These are phyloP conservation scores for Solanum gracilifrons DNA, from an alignment of 257 asterid genomes.

Conservation along the genomic window DNA sequence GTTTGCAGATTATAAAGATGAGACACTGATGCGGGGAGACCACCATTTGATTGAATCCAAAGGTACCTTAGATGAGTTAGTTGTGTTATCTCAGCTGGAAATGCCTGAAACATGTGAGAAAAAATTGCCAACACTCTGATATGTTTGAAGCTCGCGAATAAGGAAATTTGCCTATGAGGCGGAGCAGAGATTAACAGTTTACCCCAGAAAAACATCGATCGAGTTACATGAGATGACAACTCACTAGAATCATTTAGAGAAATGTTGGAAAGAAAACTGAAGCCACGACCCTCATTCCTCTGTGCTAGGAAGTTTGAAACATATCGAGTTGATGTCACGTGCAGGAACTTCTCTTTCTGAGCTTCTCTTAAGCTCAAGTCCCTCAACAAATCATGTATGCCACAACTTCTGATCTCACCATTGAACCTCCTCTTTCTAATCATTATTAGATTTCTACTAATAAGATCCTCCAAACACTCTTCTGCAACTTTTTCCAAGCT, in stretches of 20 bases:
- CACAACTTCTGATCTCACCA: background rate
- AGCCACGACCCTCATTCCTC: background rate
- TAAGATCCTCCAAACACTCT: constrained; percentile 2
- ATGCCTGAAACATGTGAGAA: constrained; percentile 1
- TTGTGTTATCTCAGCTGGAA: constrained; percentile 9
- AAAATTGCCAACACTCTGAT: constrained; percentile 18
- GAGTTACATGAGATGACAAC: background rate
- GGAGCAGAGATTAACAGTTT: background rate
- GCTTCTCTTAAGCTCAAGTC: constrained; percentile 1
- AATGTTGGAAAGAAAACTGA: background rate
- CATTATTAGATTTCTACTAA: background rate
- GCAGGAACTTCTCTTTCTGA: background rate
- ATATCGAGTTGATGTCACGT: background rate
- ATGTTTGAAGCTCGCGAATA: constrained; percentile 10
- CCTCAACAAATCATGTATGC: background rate
- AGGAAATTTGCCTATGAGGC: background rate
- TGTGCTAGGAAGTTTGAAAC: background rate
- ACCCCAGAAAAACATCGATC: constrained; percentile 6
- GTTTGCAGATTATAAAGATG: constrained; percentile 19
- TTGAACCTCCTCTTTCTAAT: background rate
- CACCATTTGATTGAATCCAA: constrained; percentile 9
- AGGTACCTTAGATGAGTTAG: constrained; percentile 20
- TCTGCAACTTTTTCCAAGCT: constrained; percentile 1
- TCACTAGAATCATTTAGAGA: background rate
- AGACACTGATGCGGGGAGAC: constrained; percentile 14